Evolutionary conservation across 441 rosid genomes (phyloP).

Genomic region (Raphanus hybrid): DNA sequence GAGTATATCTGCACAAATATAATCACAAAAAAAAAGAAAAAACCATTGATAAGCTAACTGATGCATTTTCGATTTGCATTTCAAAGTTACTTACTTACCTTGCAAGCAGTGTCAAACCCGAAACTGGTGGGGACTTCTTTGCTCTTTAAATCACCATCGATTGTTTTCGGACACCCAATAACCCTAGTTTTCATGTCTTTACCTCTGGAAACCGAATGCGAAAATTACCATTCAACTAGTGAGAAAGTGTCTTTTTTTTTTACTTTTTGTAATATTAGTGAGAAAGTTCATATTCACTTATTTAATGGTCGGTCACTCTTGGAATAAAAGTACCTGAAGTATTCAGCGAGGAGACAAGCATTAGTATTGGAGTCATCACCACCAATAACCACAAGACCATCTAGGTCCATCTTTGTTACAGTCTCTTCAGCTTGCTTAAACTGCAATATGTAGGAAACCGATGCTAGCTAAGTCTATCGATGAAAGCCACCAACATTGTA

Average conservation of each 20-base stretch:
- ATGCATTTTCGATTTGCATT: slow-evolving; percentile 61
- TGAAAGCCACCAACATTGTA: background rate
- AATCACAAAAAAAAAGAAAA: background rate
- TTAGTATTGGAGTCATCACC: slow-evolving; percentile 99
- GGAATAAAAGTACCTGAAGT: slow-evolving; percentile 59
- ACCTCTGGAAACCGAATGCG: slow-evolving; percentile 60
- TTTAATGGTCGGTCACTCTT: background rate
- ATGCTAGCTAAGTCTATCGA: background rate
- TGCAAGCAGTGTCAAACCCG: slow-evolving; percentile 99
- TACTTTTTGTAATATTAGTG: too few relatives aligned
- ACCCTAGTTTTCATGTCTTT: slow-evolving; percentile 85
- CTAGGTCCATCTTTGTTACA: slow-evolving; percentile 74
- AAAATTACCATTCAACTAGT: slow-evolving; percentile 19
- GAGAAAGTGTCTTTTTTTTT: background rate
- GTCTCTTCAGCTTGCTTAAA: slow-evolving; percentile 94
- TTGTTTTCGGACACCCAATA: slow-evolving; percentile 97
- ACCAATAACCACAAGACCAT: slow-evolving; percentile 92
- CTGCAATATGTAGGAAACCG: slow-evolving; percentile 46
- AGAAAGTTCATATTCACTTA: background rate
- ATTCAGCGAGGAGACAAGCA: slow-evolving; percentile 96
- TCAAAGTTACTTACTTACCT: slow-evolving; percentile 49
- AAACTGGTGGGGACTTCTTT: slow-evolving; percentile 96
- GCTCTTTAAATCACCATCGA: slow-evolving; percentile 96
- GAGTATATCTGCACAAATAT: slow-evolving; percentile 71
- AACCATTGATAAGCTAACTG: background rate